A percentile compares a stretch with the other conserved stretches of the same genome.
These are phyloP conservation scores for Chloranthus sessilifolius DNA, from an alignment of 164 flowering plant genomes.

Conservation along the genomic window DNA sequence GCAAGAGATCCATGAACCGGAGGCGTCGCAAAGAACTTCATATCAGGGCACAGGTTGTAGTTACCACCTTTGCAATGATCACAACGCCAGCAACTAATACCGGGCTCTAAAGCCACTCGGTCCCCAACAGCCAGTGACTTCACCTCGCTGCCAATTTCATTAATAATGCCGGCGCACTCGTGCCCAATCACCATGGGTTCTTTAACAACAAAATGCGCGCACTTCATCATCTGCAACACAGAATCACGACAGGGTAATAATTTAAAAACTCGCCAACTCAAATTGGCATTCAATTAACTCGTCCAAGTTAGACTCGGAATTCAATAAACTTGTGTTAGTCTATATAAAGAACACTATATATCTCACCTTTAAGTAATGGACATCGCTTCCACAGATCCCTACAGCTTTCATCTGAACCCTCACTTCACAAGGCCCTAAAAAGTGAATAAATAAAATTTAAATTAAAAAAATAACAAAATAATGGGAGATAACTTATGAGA, in stretches of 20 bases:
- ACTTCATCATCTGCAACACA: slow-evolving; percentile 45
- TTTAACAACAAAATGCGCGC: slow-evolving; percentile 66
- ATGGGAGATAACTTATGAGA: too few species aligned
- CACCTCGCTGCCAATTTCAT: slow-evolving; percentile 80
- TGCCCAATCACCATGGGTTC: slow-evolving; percentile 99
- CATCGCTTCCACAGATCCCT: slow-evolving; percentile 99
- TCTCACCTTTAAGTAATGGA: slow-evolving; percentile 77
- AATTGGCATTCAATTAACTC: background rate
- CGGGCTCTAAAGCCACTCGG: slow-evolving; percentile 93
- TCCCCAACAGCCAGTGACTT: slow-evolving; percentile 62
- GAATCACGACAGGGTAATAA: background rate
- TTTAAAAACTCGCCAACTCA: background rate
- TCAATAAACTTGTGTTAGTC: too few species aligned
- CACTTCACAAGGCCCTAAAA: slow-evolving; percentile 75
- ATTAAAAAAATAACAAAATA: too few species aligned
- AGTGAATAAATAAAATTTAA: background rate
- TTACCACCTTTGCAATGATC: slow-evolving; percentile 66
- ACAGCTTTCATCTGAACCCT: slow-evolving; percentile 89
- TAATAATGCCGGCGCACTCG: slow-evolving; percentile 91
- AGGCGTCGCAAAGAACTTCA: slow-evolving; percentile 95
- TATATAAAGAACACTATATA: too few species aligned
- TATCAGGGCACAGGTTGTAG: slow-evolving; percentile 87
- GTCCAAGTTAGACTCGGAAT: too few species aligned
- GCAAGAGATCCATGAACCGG: slow-evolving; percentile 90
- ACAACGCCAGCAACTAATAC: slow-evolving; percentile 75